Base-by-base conservation (phyloP, 306 rosid genomes). In the Sophora flavescens region DNA sequence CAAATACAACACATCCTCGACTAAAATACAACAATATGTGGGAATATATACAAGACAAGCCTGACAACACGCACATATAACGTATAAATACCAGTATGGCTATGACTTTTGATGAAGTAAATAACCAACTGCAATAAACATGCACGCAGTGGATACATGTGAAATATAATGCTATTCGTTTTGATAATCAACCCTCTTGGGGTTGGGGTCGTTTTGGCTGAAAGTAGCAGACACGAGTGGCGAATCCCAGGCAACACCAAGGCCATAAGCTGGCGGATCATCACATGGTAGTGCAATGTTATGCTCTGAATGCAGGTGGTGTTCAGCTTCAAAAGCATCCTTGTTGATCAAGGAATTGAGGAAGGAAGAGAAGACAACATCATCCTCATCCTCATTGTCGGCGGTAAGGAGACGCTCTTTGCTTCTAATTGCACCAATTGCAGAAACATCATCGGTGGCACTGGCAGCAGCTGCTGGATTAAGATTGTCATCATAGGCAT, bases 331-430 rank as follows among this genome's bases (percentile, higher is more conserved):
- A 63, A 87, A 88, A 12, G 89, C 87, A 32, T 90, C 98, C 0
- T 93, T 96, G 7, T 90, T 87, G 83, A 91, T 93, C 77, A 87
- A 36, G 1, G 98, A 93, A 57, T 90, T 88, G 62, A 93, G 83
- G 70, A 93, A 89, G 39, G 98, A 90, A 51, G 94, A 87, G 76
- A 93, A 89, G 0, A 83, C 83, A 10, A 90, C 96, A 8, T 93
- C 96, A 8, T 93, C 97, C 0, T 69, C 79, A 8, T 76, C 88
- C 33, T 79, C 74, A 6, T 74, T 57, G 59, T 54, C 61, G 6
- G 54, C 4, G 30, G 17, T 12, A 50, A 39, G 47, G 0, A 65
- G 50, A 70, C 56, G 68, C 63, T 50, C 60, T 45, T 68, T 70
- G 66, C 59, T 75, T 14, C 74, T 78, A 63, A 15, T 35, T 6